Conservation (phyloP, 2,329 filamentous ascomycete species). For the Plenodomus lindquistii region DNA sequence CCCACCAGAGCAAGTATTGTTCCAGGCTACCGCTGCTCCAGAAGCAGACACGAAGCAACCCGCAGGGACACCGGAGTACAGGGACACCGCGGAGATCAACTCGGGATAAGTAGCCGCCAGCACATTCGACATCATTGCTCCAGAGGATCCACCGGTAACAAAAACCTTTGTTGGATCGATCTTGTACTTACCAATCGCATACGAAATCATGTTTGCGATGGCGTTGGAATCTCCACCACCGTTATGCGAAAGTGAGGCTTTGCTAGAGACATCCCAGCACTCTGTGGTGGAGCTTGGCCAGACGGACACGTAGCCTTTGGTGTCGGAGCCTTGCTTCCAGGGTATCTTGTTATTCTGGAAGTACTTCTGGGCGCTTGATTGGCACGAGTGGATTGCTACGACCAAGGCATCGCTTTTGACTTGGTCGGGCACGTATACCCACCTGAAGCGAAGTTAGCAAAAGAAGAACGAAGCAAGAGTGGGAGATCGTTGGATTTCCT, state of each 20-base stretch:
- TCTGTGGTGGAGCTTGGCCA: slow-evolving; percentile 37
- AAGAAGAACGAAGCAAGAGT: background rate
- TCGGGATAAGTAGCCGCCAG: slow-evolving; percentile 58
- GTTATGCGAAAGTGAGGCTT: slow-evolving; percentile 57
- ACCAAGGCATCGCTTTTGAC: slow-evolving; percentile 33
- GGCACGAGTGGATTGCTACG: slow-evolving; percentile 37
- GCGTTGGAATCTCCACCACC: slow-evolving; percentile 61
- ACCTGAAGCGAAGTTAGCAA: slow-evolving; percentile 18
- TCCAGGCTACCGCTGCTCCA: slow-evolving; percentile 54
- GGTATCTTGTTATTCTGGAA: slow-evolving; percentile 35
- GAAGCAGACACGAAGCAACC: slow-evolving; percentile 56
- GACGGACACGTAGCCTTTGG: slow-evolving; percentile 36
- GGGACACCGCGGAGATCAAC: slow-evolving; percentile 55
- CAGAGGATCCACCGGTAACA: slow-evolving; percentile 58
- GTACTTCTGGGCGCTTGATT: slow-evolving; percentile 34
- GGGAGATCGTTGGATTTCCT: slow-evolving; percentile 1
- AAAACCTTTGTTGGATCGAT: slow-evolving; percentile 58
- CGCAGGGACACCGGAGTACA: slow-evolving; percentile 58
- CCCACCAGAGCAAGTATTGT: slow-evolving; percentile 56
- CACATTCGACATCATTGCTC: slow-evolving; percentile 50
- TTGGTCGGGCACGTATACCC: slow-evolving; percentile 33
- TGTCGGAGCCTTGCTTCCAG: slow-evolving; percentile 35
- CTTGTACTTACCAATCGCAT: slow-evolving; percentile 57
- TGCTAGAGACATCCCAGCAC: slow-evolving; percentile 65
- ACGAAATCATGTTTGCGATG: slow-evolving; percentile 64